These are phyloP conservation scores for Calamus simplicifolius DNA, from an alignment of 176 grass and related monocot genomes.

Conservation along the genomic window DNA sequence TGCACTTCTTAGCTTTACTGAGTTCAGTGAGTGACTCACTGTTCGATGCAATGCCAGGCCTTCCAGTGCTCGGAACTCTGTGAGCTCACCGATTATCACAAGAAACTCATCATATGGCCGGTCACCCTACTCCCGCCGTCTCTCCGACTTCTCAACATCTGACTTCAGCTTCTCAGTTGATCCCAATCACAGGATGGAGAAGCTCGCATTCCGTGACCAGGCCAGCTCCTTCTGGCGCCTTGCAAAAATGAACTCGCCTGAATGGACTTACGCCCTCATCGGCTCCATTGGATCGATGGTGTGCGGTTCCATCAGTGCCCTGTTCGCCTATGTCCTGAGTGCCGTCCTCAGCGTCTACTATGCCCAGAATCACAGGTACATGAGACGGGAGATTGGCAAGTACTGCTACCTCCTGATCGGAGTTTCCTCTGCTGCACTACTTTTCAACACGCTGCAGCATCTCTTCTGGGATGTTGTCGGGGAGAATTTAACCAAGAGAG, in stretches of 20 bases:
- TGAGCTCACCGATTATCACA: no score
- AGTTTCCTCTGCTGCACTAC: constrained; percentile 17
- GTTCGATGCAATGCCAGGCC: no score
- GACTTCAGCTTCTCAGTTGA: no score
- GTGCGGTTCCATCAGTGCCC: constrained; percentile 22
- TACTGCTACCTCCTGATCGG: constrained; percentile 26
- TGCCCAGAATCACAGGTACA: constrained; percentile 22
- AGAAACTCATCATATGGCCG: no score
- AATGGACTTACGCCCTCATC: constrained; percentile 25
- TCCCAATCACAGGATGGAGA: no score
- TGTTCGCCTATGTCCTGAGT: constrained; percentile 26
- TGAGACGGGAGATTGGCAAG: constrained; percentile 20
- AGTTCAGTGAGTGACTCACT: no score
- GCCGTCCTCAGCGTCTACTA: constrained; percentile 26
- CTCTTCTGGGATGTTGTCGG: constrained; percentile 22
- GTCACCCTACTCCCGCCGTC: no score
- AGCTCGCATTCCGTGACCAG: no score
- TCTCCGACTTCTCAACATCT: no score
- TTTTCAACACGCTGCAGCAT: constrained; percentile 29
- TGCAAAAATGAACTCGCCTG: constrained; percentile 14
- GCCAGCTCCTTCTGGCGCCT: no score
- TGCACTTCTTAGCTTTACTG: no score
- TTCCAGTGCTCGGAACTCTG: no score
- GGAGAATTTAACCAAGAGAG: constrained; percentile 29
- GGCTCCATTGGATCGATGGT: constrained; percentile 25